A percentile compares a stretch with the other conserved stretches of the same genome.
Evolutionary conservation across 2,329 filamentous ascomycete species (phyloP).

Genomic region (Exserohilum turcica): DNA sequence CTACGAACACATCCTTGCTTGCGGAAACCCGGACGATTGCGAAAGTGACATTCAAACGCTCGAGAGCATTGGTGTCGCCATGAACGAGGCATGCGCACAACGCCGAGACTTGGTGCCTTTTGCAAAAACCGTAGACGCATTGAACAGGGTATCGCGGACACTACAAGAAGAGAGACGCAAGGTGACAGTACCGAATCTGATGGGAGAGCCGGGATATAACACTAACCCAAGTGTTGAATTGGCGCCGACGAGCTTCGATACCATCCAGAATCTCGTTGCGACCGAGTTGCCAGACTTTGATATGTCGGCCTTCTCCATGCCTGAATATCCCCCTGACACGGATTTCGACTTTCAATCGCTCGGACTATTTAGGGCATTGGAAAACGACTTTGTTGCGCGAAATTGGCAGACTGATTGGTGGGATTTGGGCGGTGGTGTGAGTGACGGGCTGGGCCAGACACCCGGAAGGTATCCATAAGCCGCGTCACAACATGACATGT

Average conservation of each 20-base stretch:
- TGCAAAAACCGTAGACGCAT: constrained; percentile 34
- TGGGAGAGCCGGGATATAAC: neutral
- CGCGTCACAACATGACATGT: neutral
- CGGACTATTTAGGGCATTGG: constrained; percentile 34
- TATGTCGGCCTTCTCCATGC: constrained; percentile 21
- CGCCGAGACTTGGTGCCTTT: constrained; percentile 28
- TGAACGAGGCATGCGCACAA: constrained; percentile 23
- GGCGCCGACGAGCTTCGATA: constrained; percentile 11
- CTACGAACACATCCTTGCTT: constrained; percentile 37
- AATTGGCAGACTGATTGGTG: constrained; percentile 40
- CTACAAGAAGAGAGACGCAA: constrained; percentile 30
- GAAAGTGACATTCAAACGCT: constrained; percentile 31
- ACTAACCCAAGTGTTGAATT: neutral
- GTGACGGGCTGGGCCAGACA: constrained; percentile 1
- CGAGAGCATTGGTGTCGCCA: constrained; percentile 27
- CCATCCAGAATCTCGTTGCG: constrained; percentile 16
- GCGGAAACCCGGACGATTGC: constrained; percentile 28
- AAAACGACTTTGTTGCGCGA: constrained; percentile 36
- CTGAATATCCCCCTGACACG: constrained; percentile 23
- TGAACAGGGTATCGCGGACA: constrained; percentile 36
- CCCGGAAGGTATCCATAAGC: neutral
- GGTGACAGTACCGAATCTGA: neutral
- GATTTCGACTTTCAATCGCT: constrained; percentile 31
- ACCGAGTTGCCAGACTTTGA: constrained; percentile 23
- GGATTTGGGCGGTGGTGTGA: constrained; percentile 26